phyloP scores from a whole-genome alignment of 352 stramenopile species.

The Pythium aphanidermatum region DNA sequence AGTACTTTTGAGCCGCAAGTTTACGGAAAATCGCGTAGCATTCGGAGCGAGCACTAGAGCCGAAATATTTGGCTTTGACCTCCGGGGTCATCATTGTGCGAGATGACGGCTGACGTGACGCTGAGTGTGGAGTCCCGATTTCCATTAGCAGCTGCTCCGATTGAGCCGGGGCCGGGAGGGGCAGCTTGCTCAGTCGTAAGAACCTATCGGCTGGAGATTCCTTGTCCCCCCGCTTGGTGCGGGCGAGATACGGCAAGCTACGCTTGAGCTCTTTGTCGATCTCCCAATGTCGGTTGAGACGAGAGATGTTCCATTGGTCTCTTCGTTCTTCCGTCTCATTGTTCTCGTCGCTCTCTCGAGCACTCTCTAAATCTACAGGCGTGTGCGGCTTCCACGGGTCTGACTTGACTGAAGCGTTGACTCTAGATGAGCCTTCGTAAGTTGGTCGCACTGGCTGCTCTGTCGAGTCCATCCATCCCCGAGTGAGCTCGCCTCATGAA shows the following conservation, averaged over 20 bases:
- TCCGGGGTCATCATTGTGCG: conserved; percentile 40
- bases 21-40: conserved; percentile 66
- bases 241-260: conserved; percentile 50
- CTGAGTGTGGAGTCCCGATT: conserved; percentile 20
- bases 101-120: conserved; percentile 19
- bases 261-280: conserved; percentile 56
- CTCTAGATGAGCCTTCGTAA: no score
- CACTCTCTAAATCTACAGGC: background rate
- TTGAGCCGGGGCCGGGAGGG: conserved; percentile 23
- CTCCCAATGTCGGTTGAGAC: conserved; percentile 68
- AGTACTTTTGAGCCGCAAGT: conserved; percentile 57
- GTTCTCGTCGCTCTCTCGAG: background rate
- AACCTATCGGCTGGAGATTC: conserved; percentile 60
- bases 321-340: conserved; percentile 5
- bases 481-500: no score
- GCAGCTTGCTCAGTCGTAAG: conserved; percentile 49
- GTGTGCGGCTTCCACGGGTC: conserved; percentile 9
- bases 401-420: no score
- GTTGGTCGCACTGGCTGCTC: background rate
- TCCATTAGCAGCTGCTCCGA: conserved; percentile 30
- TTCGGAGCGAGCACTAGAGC: conserved; percentile 32
- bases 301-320: conserved; percentile 78
- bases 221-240: conserved; percentile 34
- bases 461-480: background rate
- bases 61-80: conserved; percentile 67